These are phyloP conservation scores for Boletus tylopilopsis DNA, from an alignment of 768 basidiomycete species.

Conservation along the genomic window DNA sequence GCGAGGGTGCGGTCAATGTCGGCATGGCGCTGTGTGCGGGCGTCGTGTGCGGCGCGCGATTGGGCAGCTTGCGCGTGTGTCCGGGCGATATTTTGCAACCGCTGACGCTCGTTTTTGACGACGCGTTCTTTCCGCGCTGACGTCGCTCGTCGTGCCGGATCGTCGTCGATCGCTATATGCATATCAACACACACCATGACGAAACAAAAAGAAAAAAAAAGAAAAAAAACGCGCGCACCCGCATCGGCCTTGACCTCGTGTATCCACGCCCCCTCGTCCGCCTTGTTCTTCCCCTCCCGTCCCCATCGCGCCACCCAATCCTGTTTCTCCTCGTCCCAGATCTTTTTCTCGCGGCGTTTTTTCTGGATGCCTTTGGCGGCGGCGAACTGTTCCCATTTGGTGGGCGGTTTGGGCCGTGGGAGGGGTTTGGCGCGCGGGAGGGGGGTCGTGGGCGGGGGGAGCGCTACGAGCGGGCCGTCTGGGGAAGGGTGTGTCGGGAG, in stretches of 20 bases:
- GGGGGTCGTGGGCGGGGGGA: conserved; percentile 71
- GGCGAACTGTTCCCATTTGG: conserved; percentile 97
- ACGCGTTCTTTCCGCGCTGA: conserved; percentile 77
- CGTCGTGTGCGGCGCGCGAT: conserved; percentile 27
- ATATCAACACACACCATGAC: neutral
- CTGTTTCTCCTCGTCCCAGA: conserved; percentile 94
- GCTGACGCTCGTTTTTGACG: conserved; percentile 83
- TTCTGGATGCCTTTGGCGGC: conserved; percentile 91
- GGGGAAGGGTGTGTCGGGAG: conserved; percentile 73
- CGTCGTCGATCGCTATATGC: conserved; percentile 52
- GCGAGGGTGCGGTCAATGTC: conserved; percentile 78
- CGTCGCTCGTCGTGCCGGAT: conserved; percentile 74
- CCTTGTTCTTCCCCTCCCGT: conserved; percentile 82
- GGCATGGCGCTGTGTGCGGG: conserved; percentile 53
- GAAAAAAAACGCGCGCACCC: conserved; percentile 46
- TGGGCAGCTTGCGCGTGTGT: conserved; percentile 41
- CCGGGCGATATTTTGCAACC: conserved; percentile 66
- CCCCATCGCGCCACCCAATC: conserved; percentile 94
- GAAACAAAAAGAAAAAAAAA: neutral
- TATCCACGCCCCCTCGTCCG: conserved; percentile 85
- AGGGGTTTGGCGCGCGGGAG: conserved; percentile 91
- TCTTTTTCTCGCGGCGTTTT: conserved; percentile 67
- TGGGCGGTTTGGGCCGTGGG: conserved; percentile 87
- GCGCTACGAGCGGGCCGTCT: conserved; percentile 79
- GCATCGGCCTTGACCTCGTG: conserved; percentile 86